A percentile compares a stretch with the other conserved stretches of the same genome.
These are phyloP conservation scores for Termitomyces bulborhizus DNA, from an alignment of 768 basidiomycete genomes.

Conservation along the genomic window DNA sequence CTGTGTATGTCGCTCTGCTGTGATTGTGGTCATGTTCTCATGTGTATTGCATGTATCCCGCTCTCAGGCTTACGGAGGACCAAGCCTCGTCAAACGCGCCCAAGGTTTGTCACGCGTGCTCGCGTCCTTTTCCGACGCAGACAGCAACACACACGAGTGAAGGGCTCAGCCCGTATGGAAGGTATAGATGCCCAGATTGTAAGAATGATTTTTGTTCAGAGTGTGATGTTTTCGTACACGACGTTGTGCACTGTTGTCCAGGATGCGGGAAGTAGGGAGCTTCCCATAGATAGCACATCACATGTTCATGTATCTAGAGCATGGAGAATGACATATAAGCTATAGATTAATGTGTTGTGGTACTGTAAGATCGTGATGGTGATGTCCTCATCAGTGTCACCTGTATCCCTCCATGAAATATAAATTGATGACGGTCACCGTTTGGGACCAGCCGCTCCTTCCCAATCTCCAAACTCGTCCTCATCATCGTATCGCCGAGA, in stretches of 20 bases:
- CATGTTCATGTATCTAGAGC: slow-evolving; percentile 1
- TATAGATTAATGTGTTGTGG: slow-evolving; percentile 5
- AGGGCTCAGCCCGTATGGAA: slow-evolving; percentile 77
- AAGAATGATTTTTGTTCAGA: slow-evolving; percentile 85
- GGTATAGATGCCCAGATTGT: slow-evolving; percentile 90
- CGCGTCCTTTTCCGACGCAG: slow-evolving; percentile 58
- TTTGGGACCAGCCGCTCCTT: slow-evolving; percentile 7
- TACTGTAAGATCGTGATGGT: slow-evolving; percentile 2
- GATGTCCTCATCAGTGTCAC: not conserved
- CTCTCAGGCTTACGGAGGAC: slow-evolving; percentile 32
- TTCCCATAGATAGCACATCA: no score
- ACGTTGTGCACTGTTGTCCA: slow-evolving; percentile 92
- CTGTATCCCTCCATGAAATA: not conserved
- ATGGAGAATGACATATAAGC: not conserved
- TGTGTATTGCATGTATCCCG: not conserved
- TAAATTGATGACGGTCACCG: slow-evolving; percentile 1
- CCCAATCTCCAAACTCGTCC: slow-evolving; percentile 14
- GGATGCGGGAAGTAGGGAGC: slow-evolving; percentile 53
- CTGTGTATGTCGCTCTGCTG: slow-evolving; percentile 55
- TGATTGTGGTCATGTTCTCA: slow-evolving; percentile 1
- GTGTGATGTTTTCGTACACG: slow-evolving; percentile 95
- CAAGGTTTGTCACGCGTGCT: slow-evolving; percentile 73
- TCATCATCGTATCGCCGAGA: slow-evolving; percentile 7
- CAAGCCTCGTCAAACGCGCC: slow-evolving; percentile 22
- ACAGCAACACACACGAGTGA: slow-evolving; percentile 37